Evolutionary conservation across 345 rosid genomes (phyloP).

Genomic region (Durio zibethinus): DNA sequence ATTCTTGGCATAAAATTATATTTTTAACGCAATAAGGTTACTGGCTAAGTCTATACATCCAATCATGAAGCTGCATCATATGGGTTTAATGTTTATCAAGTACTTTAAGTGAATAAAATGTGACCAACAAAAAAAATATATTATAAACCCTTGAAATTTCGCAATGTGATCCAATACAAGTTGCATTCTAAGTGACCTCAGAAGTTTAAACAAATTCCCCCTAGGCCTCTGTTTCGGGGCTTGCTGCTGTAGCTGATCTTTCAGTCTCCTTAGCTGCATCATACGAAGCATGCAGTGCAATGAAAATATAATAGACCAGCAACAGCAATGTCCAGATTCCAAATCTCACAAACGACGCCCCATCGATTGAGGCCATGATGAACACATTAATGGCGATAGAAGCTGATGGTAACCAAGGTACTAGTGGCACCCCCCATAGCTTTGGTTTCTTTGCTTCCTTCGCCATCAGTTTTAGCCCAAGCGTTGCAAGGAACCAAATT

Average conservation of each 20-base stretch:
- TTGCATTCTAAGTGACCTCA: neutral
- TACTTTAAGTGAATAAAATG: too few relatives aligned
- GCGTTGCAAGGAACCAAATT: conserved; percentile 53
- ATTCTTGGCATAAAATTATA: too few relatives aligned
- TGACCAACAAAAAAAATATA: too few relatives aligned
- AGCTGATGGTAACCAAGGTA: conserved; percentile 68
- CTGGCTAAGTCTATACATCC: too few relatives aligned
- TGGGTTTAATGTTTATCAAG: too few relatives aligned
- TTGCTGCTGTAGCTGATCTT: neutral
- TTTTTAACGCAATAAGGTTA: too few relatives aligned
- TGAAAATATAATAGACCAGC: conserved; percentile 38
- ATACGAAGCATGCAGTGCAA: conserved; percentile 45
- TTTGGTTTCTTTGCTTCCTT: conserved; percentile 49
- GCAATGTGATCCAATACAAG: neutral
- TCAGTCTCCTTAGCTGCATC: conserved; percentile 35
- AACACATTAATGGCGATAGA: conserved; percentile 48
- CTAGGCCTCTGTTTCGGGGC: neutral
- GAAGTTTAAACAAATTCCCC: neutral
- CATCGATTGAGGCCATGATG: conserved; percentile 53
- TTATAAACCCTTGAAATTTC: too few relatives aligned
- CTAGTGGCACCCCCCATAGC: conserved; percentile 62
- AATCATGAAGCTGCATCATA: too few relatives aligned
- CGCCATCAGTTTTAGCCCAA: conserved; percentile 34
- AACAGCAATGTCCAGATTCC: conserved; percentile 36
- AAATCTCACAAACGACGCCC: conserved; percentile 45